Evolutionary conservation across 228 moss, liverwort and hornwort species (phyloP), one percentile per base, ranked within the genome.

Genomic region (Sphagnum magellanicum): DNA sequence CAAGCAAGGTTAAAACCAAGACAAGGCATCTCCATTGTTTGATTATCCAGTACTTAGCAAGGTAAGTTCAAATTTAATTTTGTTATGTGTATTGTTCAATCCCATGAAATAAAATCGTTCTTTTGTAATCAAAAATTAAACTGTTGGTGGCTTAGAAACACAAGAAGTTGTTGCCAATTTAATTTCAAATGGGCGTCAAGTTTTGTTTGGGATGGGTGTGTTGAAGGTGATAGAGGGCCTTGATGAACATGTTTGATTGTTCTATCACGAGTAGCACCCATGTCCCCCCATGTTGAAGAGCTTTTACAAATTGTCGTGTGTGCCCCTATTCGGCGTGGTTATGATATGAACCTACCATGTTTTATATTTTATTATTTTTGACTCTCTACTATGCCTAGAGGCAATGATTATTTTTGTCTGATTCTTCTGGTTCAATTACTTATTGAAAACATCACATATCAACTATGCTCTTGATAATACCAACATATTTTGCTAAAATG

Each of bases 221-320:
- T 32, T 32, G 32, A 32, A 87, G 87, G 87, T 87, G 63, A 85
- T 46, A 58, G 76, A 74, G 79, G 82, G 85, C 49, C 85, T 88
- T 70, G 88, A 82, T 74, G 88, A 85, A 66, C 80, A 75, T 49
- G 82, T 88, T 63, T 82, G 71, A 46, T 88, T 64, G 84, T 88
- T 63, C 77, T 88, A n/a, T 88, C 88, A 68, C 82, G 82, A 78
- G 88, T 73, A 60, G 82, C 88, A 50, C 85, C 88, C 51, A 68
- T 88, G 15, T 72, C 88, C 68, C 70, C 76, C 49, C 82, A 85
- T 73, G 74, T 88, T 49, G 88, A 80, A 64, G 83, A 78, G 72
- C 80, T 74, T 69, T 61, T 77, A 71, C 77, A 73, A 46, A 71
- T 77, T 59, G 72, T 81, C 50, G 79, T 79, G 76, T 79, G 79